Base-by-base conservation (phyloP, 164 flowering plant species). In the Platanus orientalis region DNA sequence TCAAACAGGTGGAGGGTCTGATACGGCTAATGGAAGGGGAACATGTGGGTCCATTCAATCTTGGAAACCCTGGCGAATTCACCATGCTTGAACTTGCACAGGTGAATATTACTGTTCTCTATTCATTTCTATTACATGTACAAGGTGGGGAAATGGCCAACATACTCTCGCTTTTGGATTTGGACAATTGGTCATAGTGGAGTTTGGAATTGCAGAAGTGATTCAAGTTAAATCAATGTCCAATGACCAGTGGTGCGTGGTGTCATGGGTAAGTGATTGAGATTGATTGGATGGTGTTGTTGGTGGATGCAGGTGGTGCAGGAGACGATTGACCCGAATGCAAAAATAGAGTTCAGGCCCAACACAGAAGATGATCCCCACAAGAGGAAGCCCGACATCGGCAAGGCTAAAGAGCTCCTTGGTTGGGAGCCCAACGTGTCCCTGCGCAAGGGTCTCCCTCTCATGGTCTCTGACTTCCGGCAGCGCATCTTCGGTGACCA, bases 341-440 rank as follows among this genome's bases (percentile, higher is more conserved):
- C 97, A 39, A 81, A 75, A 71, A 93, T 93, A 20, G 97, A 79
- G 74, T 90, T 87, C 78, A 80, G 74, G 70, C 80, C 86, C 17
- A 93, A 93, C 87, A 93, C 98, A 12, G 97, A 80, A 71, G 98
- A 93, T 56, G 98, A 93, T 61, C 98, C 98, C 0, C 98, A 93
- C 86, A 93, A 85, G 88, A 83, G 98, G 80, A 93, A 93, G 72
- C 98, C 98, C 0, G 97, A 93, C 70, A 93, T 93, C 76, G 55
- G 86, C 24, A 90, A 68, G 76, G 98, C 98, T 0, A 93, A 87
- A 64, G 96, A 87, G 25, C 74, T 75, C 6, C 92, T 93, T 10
- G 89, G 89, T 2, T 93, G 98, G 98, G 84, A 90, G 63, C 98
- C 98, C 9, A 81, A 79, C 68, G 76, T 93, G 0, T n/a, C 94